phyloP scores from a whole-genome alignment of 192 early-diverging fungal species.

The Linnemannia exigua region DNA sequence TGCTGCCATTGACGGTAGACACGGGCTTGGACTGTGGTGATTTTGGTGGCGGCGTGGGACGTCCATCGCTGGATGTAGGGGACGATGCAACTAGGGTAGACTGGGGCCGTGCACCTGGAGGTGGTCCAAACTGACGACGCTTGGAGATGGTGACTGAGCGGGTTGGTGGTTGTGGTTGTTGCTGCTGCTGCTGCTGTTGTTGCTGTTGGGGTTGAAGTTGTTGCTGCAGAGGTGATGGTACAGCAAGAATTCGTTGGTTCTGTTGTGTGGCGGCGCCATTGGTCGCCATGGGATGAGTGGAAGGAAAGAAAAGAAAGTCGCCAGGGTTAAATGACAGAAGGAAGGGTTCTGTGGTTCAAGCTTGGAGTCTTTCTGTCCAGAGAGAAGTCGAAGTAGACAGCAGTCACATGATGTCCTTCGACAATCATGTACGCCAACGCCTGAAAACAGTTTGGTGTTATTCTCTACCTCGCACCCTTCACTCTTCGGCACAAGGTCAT shows the following conservation, averaged over 20 bases:
- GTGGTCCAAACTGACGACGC: constrained; percentile 50
- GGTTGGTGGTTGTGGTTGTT: background rate
- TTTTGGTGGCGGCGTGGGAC: constrained; percentile 34
- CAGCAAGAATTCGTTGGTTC: constrained; percentile 6
- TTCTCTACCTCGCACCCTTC: no score
- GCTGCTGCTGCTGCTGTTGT: background rate
- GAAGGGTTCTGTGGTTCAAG: no score
- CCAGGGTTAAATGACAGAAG: background rate
- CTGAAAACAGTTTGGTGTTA: no score
- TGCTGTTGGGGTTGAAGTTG: constrained; percentile 14
- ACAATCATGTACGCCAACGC: no score
- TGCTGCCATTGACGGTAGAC: constrained; percentile 3
- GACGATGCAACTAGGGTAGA: constrained; percentile 2
- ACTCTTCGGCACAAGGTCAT: background rate
- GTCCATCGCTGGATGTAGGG: background rate
- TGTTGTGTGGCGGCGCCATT: constrained; percentile 30
- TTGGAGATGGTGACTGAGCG: constrained; percentile 25
- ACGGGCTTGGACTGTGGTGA: constrained; percentile 34
- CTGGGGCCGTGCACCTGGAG: constrained; percentile 13
- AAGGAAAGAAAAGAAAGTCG: background rate
- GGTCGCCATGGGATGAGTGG: constrained; percentile 19
- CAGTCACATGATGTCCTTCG: no score
- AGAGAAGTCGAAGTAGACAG: no score
- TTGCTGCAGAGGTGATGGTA: constrained; percentile 20
- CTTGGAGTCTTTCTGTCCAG: no score